These are phyloP conservation scores for Platismatia glauca DNA, from an alignment of 495 filamentous ascomycete genomes.

Conservation along the genomic window DNA sequence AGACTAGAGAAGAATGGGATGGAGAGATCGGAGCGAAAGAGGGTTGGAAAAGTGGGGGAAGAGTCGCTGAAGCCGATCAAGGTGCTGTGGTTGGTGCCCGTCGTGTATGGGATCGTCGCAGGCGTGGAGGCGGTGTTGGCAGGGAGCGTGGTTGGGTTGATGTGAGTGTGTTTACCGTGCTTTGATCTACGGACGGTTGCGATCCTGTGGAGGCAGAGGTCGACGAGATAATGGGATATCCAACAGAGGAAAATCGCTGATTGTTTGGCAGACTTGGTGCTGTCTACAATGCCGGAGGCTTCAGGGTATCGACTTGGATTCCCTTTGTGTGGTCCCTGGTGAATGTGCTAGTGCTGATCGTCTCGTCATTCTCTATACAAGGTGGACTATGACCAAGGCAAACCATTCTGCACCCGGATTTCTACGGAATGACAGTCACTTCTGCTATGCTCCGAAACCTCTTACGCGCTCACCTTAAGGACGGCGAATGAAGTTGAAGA, in stretches of 20 bases:
- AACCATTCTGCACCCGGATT: not conserved
- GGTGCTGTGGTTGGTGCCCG: slow-evolving; percentile 60
- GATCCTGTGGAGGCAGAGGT: not conserved
- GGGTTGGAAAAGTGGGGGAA: slow-evolving; percentile 44
- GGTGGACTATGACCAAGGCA: slow-evolving; percentile 67
- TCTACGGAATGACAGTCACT: not conserved
- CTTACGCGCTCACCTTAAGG: too few relatives aligned
- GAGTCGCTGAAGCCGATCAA: slow-evolving; percentile 3
- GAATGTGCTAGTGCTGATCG: slow-evolving; percentile 77
- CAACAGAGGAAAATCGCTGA: not conserved
- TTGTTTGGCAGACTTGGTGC: slow-evolving; percentile 60
- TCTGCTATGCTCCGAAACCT: not conserved
- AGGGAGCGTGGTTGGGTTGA: slow-evolving; percentile 77
- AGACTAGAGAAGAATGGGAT: slow-evolving; percentile 33
- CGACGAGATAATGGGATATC: too few relatives aligned
- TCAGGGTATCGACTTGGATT: slow-evolving; percentile 94
- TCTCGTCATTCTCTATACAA: slow-evolving; percentile 91
- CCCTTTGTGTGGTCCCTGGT: slow-evolving; percentile 91
- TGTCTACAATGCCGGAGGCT: slow-evolving; percentile 79
- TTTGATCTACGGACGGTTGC: not conserved
- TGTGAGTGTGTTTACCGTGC: slow-evolving; percentile 50
- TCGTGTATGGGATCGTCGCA: slow-evolving; percentile 65
- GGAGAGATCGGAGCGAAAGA: slow-evolving; percentile 26
- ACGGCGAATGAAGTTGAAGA: not conserved
- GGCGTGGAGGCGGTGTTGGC: slow-evolving; percentile 76